Evolutionary conservation across 257 asterid genomes (phyloP).

Genomic region (Solanum pimpinellifolium): DNA sequence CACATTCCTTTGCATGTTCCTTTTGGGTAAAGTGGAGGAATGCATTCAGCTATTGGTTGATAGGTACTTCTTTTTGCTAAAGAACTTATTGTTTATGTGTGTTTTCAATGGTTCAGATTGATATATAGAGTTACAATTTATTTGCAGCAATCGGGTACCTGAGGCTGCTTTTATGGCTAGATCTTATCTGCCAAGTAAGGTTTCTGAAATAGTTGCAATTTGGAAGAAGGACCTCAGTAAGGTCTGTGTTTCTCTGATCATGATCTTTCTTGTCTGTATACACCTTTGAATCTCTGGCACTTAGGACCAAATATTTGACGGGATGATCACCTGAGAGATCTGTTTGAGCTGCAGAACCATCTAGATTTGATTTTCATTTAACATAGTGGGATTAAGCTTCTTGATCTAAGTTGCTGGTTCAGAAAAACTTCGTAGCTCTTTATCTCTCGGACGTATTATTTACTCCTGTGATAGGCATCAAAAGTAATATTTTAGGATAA

Average conservation of each 20-base stretch:
- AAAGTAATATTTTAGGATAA: background rate
- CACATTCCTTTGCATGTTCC: constrained; percentile 84
- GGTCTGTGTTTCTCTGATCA: constrained; percentile 22
- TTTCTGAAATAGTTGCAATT: constrained; percentile 79
- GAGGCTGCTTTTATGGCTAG: constrained; percentile 99
- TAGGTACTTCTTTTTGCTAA: constrained; percentile 31
- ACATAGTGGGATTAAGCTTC: background rate
- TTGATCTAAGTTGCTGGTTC: background rate
- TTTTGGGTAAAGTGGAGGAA: constrained; percentile 89
- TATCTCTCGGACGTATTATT: background rate
- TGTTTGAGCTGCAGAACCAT: background rate
- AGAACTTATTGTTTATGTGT: background rate
- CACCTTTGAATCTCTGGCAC: background rate
- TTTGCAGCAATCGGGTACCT: constrained; percentile 93
- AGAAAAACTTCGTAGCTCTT: background rate
- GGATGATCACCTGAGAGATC: background rate
- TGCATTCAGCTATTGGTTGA: constrained; percentile 93
- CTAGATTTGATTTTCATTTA: background rate
- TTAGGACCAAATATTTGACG: background rate
- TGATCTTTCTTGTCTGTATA: background rate
- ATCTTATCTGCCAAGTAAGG: constrained; percentile 97
- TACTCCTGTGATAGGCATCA: background rate
- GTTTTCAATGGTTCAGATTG: background rate
- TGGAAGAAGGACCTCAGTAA: constrained; percentile 93
- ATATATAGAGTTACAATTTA: constrained; percentile 5